Conservation (phyloP, 805 yeast genomes). For the Candida orba region DNA sequence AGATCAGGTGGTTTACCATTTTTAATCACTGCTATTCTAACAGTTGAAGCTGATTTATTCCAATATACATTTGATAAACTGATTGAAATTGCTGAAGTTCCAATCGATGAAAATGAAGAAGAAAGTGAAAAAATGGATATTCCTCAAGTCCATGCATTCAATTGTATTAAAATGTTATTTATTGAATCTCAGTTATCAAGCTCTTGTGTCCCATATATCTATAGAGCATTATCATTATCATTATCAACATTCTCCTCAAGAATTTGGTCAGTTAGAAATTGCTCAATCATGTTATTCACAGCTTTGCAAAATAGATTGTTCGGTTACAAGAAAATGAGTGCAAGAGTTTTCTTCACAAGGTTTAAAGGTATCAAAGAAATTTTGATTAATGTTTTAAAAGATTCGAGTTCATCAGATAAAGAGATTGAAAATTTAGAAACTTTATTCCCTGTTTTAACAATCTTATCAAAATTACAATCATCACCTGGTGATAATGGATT, state of each 20-base stretch:
- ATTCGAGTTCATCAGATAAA: constrained; percentile 18
- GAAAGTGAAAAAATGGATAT: constrained; percentile 56
- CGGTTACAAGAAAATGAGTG: constrained; percentile 50
- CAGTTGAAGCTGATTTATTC: constrained; percentile 35
- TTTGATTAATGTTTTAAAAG: constrained; percentile 36
- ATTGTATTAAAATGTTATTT: constrained; percentile 70
- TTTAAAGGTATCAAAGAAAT: constrained; percentile 46
- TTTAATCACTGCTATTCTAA: constrained; percentile 66
- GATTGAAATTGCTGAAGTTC: constrained; percentile 44
- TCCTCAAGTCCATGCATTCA: constrained; percentile 92
- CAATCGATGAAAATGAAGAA: constrained; percentile 39
- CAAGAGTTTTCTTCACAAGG: constrained; percentile 64
- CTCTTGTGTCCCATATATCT: constrained; percentile 43
- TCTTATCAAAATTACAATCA: constrained; percentile 61
- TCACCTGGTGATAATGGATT: constrained; percentile 49
- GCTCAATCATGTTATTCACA: constrained; percentile 89
- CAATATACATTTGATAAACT: constrained; percentile 44
- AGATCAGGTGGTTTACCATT: constrained; percentile 91
- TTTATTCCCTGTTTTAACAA: constrained; percentile 67
- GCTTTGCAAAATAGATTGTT: constrained; percentile 76
- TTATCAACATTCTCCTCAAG: constrained; percentile 55
- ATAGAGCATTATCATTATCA: constrained; percentile 52
- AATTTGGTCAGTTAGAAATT: constrained; percentile 83
- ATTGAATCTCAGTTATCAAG: constrained; percentile 61
- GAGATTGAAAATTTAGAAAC: constrained; percentile 40